Conservation (phyloP, 2,329 filamentous ascomycete species). For the Tolypocladium sp. region DNA sequence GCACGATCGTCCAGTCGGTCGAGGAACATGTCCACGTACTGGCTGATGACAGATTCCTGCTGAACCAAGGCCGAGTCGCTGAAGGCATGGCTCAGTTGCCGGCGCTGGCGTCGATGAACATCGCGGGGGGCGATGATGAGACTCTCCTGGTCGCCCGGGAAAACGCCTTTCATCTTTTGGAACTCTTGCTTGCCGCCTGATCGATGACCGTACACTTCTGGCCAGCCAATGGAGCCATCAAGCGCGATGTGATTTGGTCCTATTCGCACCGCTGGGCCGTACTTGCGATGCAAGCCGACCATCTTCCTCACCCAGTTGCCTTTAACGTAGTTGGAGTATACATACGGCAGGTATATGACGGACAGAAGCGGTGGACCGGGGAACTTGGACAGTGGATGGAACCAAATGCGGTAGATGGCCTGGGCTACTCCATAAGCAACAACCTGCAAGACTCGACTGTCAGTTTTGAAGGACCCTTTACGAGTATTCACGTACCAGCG, state of each 20-base stretch:
- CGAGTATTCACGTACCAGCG: background rate
- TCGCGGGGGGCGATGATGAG: conserved; percentile 8
- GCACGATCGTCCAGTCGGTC: conserved; percentile 9
- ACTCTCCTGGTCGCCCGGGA: conserved; percentile 5
- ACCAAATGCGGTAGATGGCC: conserved; percentile 14
- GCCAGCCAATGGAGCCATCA: conserved; percentile 21
- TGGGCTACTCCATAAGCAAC: conserved; percentile 2
- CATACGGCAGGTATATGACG: conserved; percentile 8
- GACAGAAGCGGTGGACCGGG: conserved; percentile 16
- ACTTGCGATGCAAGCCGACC: conserved; percentile 13
- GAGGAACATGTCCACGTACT: conserved; percentile 17
- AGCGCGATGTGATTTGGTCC: conserved; percentile 29
- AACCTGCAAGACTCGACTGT: background rate
- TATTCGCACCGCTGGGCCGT: conserved; percentile 28
- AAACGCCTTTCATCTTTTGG: conserved; percentile 1
- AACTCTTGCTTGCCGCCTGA: conserved; percentile 10
- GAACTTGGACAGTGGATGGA: conserved; percentile 20
- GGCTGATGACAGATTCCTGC: conserved; percentile 17
- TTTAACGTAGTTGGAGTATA: conserved; percentile 9
- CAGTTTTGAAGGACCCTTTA: too few species aligned
- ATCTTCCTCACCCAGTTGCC: conserved; percentile 11
- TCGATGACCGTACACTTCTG: conserved; percentile 18
- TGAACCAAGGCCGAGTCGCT: conserved; percentile 17
- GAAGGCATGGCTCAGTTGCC: conserved; percentile 20
- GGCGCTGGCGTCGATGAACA: conserved; percentile 11